Conservation (phyloP, 2,329 filamentous ascomycete species). For the Phaeoacremonium minimum region DNA sequence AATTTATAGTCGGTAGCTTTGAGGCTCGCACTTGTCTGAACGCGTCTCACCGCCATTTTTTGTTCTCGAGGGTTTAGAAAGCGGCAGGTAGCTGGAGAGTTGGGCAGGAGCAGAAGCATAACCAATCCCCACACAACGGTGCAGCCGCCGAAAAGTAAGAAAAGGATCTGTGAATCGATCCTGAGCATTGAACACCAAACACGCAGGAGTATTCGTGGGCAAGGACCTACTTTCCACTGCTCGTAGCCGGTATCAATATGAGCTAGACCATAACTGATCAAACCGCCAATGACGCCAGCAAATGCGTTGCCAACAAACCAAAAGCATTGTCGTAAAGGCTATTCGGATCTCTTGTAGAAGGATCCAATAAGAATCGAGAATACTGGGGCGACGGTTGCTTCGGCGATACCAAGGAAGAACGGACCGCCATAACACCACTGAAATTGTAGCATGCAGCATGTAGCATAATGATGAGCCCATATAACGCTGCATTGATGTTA, state of each 20-base stretch:
- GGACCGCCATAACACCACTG: background rate
- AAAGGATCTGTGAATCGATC: background rate
- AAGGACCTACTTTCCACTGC: no score
- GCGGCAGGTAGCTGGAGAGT: background rate
- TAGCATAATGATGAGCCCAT: background rate
- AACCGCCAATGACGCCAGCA: background rate
- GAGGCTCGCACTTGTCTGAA: background rate
- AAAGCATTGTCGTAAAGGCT: background rate
- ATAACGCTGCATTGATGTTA: background rate
- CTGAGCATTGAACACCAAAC: no score
- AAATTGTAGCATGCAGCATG: background rate
- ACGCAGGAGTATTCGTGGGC: no score
- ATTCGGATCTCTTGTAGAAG: background rate
- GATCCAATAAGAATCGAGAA: background rate
- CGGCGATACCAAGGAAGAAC: background rate
- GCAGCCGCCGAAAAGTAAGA: background rate
- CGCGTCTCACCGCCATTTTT: background rate
- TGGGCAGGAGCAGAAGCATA: background rate
- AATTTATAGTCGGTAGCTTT: no score
- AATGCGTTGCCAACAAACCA: background rate
- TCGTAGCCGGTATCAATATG: no score
- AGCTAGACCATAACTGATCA: background rate
- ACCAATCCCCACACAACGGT: background rate
- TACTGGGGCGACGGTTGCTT: background rate
- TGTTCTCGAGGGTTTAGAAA: background rate